Base-by-base conservation (phyloP, 2,329 filamentous ascomycete genomes). In the Arthrobotrys megalospora region DNA sequence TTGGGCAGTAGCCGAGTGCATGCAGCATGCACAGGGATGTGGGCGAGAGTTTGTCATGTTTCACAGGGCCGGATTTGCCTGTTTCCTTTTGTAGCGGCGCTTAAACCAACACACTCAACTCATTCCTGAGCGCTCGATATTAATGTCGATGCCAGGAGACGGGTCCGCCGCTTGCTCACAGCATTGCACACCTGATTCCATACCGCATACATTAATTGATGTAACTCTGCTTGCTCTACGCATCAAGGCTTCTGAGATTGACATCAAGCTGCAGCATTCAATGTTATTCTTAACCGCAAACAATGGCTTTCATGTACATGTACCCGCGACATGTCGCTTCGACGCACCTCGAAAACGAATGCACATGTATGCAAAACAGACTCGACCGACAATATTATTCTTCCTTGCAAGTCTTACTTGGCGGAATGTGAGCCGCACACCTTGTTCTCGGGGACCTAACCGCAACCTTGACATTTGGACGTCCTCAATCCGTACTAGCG, bases 61-160 rank as follows among this genome's bases (percentile, higher is more conserved):
- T 73, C 69, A 73, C 69, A 73, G 60, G 36, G 24, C 69, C 28
- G 60, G 69, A 58, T 58, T 60, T 65, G 60, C 60, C 62, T 65
- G 58, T 65, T 50, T 32, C 50, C 50, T 38, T 32, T 73, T 63
- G 69, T 64, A 58, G 38, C 50, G 69, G 69, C 69, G 69, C 69
- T 73, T 73, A 73, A 72, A 66, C 53, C 69, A 72, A 73, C 69
- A 66, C 69, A 60, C 50, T 50, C 69, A 73, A 73, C 69, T 65
- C 69, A 50, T 28, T 73, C 62, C 38, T 66, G 14, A 48, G 34
- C 45, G 55, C 16, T 38, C 32, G 6, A 60, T 36, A 28, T 6
- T 47, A 72, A 72, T 72, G 52, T 19, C n/a, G 50, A 66, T 11
- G 64, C 8, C 50, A 60, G 34, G 68, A 72, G 24, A 36, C 52